Conservation (phyloP, 2,329 filamentous ascomycete species). For the Colletotrichum cereale region DNA sequence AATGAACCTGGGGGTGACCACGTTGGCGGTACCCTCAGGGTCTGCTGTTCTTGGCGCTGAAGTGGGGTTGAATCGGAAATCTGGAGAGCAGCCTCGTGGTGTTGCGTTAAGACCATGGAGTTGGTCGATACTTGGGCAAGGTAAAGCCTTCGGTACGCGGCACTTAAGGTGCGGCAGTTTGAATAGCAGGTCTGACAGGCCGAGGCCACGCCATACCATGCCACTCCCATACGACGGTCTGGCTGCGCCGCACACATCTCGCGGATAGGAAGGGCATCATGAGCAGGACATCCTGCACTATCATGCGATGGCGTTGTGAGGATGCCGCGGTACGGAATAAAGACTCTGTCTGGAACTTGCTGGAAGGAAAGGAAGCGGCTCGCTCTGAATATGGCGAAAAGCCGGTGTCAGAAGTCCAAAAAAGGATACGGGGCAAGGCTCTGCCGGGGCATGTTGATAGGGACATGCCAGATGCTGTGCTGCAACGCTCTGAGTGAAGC, state of each 20-base stretch:
- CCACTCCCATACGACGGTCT: conserved; percentile 13
- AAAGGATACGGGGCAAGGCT: conserved; percentile 22
- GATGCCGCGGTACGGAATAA: conserved; percentile 7
- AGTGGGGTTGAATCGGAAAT: conserved; percentile 29
- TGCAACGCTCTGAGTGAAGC: conserved; percentile 4
- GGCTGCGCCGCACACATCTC: conserved; percentile 30
- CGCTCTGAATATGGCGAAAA: conserved; percentile 17
- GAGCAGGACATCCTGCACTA: neutral
- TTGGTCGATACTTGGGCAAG: conserved; percentile 11
- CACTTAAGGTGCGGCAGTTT: conserved; percentile 2
- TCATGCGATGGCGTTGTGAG: neutral
- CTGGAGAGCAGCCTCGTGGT: conserved; percentile 35
- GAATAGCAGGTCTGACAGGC: conserved; percentile 6
- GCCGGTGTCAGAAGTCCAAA: conserved; percentile 31
- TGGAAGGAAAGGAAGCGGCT: conserved; percentile 11
- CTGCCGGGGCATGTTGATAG: conserved; percentile 14
- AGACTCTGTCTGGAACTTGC: conserved; percentile 9
- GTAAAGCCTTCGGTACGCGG: conserved; percentile 8
- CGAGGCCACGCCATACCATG: conserved; percentile 21
- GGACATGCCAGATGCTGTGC: conserved; percentile 31
- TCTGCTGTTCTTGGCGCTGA: conserved; percentile 25
- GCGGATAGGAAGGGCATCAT: conserved; percentile 16
- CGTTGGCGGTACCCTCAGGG: conserved; percentile 33
- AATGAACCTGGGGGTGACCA: conserved; percentile 29
- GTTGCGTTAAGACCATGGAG: conserved; percentile 22